Conservation (phyloP, 2,329 filamentous ascomycete species). For the Ascochyta koolunga region DNA sequence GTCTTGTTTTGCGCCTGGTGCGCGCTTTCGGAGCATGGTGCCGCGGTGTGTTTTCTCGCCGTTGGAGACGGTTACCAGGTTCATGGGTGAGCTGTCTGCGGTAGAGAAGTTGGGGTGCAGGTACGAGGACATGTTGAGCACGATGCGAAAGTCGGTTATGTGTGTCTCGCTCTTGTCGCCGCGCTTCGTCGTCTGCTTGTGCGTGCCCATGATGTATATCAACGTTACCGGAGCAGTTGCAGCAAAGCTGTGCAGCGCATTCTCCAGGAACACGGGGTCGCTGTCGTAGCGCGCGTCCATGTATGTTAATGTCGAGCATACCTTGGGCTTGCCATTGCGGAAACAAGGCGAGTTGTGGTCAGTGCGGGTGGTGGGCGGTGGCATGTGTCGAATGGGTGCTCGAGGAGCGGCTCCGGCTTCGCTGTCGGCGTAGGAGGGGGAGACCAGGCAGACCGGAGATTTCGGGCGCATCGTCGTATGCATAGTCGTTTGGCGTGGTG, state of each 20-base stretch:
- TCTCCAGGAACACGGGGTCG: conserved; percentile 41
- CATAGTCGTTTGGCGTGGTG: conserved; percentile 47
- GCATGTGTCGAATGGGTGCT: conserved; percentile 32
- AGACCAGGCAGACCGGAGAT: conserved; percentile 22
- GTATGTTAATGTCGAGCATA: conserved; percentile 32
- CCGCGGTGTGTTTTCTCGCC: conserved; percentile 69
- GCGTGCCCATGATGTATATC: conserved; percentile 48
- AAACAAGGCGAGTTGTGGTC: conserved; percentile 34
- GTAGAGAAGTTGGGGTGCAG: conserved; percentile 29
- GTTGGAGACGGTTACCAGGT: conserved; percentile 58
- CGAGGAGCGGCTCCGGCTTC: conserved; percentile 26
- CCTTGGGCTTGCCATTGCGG: conserved; percentile 35
- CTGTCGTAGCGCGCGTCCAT: conserved; percentile 42
- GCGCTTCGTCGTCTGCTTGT: conserved; percentile 43
- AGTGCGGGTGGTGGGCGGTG: conserved; percentile 34
- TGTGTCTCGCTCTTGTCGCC: conserved; percentile 47
- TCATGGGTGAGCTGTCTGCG: conserved; percentile 32
- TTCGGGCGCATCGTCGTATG: conserved; percentile 47
- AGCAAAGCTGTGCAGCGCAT: conserved; percentile 34
- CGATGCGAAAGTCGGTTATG: conserved; percentile 47
- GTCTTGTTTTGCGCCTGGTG: conserved; percentile 53
- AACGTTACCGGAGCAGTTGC: conserved; percentile 38
- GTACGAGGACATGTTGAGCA: conserved; percentile 42
- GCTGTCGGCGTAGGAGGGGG: conserved; percentile 47
- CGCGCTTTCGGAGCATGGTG: conserved; percentile 61